Conservation (phyloP, 1,284 basidiomycete species). For the Grifola frondosa region DNA sequence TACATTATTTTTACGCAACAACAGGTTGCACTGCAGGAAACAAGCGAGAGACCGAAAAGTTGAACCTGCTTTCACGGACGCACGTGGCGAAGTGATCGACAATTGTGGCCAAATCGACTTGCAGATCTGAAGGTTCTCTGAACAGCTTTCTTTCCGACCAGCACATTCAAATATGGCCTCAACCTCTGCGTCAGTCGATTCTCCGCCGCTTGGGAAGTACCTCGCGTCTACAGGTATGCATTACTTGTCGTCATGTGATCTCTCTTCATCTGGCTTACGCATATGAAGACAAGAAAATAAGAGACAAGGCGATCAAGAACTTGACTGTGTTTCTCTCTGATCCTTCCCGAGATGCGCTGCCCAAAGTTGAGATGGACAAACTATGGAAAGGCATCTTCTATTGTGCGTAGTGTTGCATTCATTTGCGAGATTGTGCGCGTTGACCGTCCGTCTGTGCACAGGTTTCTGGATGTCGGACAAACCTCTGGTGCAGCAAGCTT, state of each 20-base stretch:
- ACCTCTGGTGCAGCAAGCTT: slow-evolving; percentile 90
- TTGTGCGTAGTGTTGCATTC: slow-evolving; percentile 53
- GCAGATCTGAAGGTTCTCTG: too few species aligned
- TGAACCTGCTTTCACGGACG: too few species aligned
- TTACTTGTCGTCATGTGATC: slow-evolving; percentile 5
- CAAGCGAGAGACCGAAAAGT: too few species aligned
- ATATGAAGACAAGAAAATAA: slow-evolving; percentile 77
- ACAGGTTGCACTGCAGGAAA: too few species aligned
- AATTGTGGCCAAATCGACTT: too few species aligned
- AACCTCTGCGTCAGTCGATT: slow-evolving; percentile 17
- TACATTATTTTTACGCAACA: too few species aligned
- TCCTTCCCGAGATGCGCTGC: slow-evolving; percentile 53
- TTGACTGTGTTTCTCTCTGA: slow-evolving; percentile 76
- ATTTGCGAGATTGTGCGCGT: neutral
- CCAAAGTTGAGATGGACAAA: slow-evolving; percentile 82
- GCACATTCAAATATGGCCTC: slow-evolving; percentile 17
- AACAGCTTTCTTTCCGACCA: neutral
- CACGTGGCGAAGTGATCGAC: too few species aligned
- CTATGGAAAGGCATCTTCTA: slow-evolving; percentile 99
- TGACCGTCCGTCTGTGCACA: slow-evolving; percentile 29
- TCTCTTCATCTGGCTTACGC: slow-evolving; percentile 21
- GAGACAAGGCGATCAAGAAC: slow-evolving; percentile 85
- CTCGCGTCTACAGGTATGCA: slow-evolving; percentile 83
- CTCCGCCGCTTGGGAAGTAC: slow-evolving; percentile 81
- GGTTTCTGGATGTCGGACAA: slow-evolving; percentile 99